Evolutionary conservation across 2,329 filamentous ascomycete species (phyloP).

Genomic region (Monosporascus sp.): DNA sequence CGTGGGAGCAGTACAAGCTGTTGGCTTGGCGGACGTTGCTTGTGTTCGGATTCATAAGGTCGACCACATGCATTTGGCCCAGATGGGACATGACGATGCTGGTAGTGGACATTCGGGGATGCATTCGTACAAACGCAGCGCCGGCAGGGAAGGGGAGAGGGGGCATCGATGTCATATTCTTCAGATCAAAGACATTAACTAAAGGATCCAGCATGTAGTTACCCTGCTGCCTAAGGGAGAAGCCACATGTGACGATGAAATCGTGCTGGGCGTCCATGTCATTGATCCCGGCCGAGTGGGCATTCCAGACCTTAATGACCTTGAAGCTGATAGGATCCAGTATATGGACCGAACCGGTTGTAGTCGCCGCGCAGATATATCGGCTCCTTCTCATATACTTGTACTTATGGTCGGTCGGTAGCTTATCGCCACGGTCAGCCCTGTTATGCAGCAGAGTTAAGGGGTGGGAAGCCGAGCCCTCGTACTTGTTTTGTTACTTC

Average conservation of each 20-base stretch:
- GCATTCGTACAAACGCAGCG: slow-evolving; percentile 92
- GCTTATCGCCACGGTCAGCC: slow-evolving; percentile 37
- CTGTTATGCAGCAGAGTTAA: not conserved
- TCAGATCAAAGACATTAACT: slow-evolving; percentile 92
- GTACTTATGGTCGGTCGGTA: slow-evolving; percentile 71
- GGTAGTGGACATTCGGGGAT: slow-evolving; percentile 91
- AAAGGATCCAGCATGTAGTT: slow-evolving; percentile 84
- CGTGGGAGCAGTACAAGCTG: slow-evolving; percentile 68
- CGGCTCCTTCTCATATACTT: slow-evolving; percentile 87
- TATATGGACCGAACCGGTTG: slow-evolving; percentile 76
- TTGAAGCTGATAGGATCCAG: slow-evolving; percentile 74
- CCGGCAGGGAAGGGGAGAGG: slow-evolving; percentile 91
- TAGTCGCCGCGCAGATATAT: slow-evolving; percentile 88
- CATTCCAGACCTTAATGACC: slow-evolving; percentile 82
- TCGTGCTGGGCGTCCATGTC: slow-evolving; percentile 98
- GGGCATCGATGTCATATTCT: slow-evolving; percentile 79
- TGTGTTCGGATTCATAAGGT: slow-evolving; percentile 88
- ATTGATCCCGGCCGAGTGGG: slow-evolving; percentile 82
- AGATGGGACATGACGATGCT: slow-evolving; percentile 89
- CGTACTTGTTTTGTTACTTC: slow-evolving; percentile 62
- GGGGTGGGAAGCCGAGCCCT: not conserved
- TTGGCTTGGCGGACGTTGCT: slow-evolving; percentile 82
- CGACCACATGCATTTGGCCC: slow-evolving; percentile 92
- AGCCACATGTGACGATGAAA: slow-evolving; percentile 92
- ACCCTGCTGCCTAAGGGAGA: slow-evolving; percentile 74